phyloP scores from a whole-genome alignment of 2,329 filamentous ascomycete genomes.

The Paradendryphiella salina region DNA sequence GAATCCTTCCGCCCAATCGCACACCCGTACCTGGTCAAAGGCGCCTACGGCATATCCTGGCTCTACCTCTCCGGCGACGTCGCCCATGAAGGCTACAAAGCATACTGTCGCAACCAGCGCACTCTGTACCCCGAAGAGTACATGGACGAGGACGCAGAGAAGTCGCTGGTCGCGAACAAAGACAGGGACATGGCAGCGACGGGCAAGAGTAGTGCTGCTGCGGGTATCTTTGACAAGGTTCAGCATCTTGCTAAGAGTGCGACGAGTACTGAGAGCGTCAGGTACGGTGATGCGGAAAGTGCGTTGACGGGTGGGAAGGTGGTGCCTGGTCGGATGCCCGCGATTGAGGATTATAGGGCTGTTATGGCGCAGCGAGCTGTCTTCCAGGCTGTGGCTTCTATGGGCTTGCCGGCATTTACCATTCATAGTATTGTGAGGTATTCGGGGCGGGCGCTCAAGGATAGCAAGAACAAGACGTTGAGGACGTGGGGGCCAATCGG shows the following conservation, averaged over 20 bases:
- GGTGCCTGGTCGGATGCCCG: constrained; percentile 58
- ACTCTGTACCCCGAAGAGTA: constrained; percentile 67
- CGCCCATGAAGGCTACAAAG: constrained; percentile 89
- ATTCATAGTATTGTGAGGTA: constrained; percentile 93
- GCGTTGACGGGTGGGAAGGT: constrained; percentile 29
- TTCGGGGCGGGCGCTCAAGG: constrained; percentile 81
- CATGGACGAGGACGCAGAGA: constrained; percentile 12
- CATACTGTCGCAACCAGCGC: constrained; percentile 83
- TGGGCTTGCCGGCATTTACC: constrained; percentile 91
- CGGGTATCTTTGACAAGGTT: constrained; percentile 20
- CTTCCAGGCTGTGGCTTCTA: constrained; percentile 88
- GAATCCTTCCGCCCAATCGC: constrained; percentile 94
- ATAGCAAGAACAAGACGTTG: constrained; percentile 72
- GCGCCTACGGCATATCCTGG: constrained; percentile 91
- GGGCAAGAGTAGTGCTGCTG: constrained; percentile 19
- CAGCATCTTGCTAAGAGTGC: constrained; percentile 32
- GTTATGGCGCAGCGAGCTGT: constrained; percentile 90
- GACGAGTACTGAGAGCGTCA: constrained; percentile 27
- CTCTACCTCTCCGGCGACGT: constrained; percentile 90
- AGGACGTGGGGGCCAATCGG: constrained; percentile 91
- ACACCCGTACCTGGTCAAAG: constrained; percentile 77
- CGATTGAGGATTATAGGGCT: constrained; percentile 85
- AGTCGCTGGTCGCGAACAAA: constrained; percentile 38
- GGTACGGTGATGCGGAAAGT: constrained; percentile 23
- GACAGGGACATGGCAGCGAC: constrained; percentile 37